Conservation (phyloP, 805 yeast species). For the Ogataea kodamae region DNA sequence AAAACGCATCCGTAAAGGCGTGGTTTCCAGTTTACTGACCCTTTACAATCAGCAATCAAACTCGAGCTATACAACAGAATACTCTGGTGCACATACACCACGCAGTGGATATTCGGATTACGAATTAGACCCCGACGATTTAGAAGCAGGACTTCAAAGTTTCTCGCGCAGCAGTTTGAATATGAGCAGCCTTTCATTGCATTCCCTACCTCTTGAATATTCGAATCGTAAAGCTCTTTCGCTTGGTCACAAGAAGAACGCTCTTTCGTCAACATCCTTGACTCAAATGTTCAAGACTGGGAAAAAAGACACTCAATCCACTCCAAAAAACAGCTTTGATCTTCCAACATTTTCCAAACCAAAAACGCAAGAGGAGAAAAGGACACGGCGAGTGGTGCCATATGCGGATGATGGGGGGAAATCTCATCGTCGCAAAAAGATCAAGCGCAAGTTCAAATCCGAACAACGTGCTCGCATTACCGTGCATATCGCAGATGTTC, state of each 20-base stretch:
- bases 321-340: constrained; percentile 10
- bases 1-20: constrained; percentile 76
- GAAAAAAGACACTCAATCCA: constrained; percentile 3
- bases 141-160: constrained; percentile 20
- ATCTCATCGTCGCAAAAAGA: constrained; percentile 23
- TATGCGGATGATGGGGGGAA: constrained; percentile 10
- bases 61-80: constrained; percentile 28
- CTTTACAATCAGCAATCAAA: constrained; percentile 49
- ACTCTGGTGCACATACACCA: constrained; percentile 23
- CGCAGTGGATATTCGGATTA: constrained; percentile 17
- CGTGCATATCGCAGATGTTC: constrained; percentile 84
- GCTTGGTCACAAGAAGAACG: constrained; percentile 16
- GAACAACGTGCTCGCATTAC: constrained; percentile 71
- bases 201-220: constrained; percentile 3
- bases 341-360: constrained; percentile 22
- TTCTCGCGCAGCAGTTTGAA: constrained; percentile 8
- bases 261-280: constrained; percentile 13
- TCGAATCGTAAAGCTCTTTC: constrained; percentile 16
- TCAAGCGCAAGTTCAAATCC: constrained; percentile 32
- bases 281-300: constrained; percentile 10
- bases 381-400: constrained; percentile 4
- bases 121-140: constrained; percentile 17
- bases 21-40: constrained; percentile 70
- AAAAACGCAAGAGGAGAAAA: constrained; percentile 4
- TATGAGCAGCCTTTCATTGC: constrained; percentile 7